Evolutionary conservation across 495 filamentous ascomycete species (phyloP), one percentile per base, ranked within the genome.

Genomic region (Penicillium maclennaniae): DNA sequence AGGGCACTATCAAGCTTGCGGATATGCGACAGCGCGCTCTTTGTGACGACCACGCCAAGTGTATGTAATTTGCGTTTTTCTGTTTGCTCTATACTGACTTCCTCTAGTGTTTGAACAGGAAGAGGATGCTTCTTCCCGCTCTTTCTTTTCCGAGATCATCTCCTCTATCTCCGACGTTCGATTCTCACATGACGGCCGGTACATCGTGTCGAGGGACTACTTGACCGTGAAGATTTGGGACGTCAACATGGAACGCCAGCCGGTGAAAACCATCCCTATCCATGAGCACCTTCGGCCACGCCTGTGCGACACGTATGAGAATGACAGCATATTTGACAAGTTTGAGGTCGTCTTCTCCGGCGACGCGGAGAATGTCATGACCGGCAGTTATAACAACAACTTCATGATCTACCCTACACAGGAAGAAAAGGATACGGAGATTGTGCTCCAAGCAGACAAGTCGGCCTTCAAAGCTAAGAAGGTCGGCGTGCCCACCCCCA

Each of bases 341-440:
- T 98, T 98, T 58, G 93, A 98, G 74, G 93, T 98, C 51, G 95
- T 97, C 37, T 97, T 98, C 73, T 97, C 92, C 4, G 93, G 93
- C 15, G 93, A 97, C 69, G 91, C 91, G 8, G 92, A 95, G 77
- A 97, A 98, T 63, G 93, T 97, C 53, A 98, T 98, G 93, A 98
- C 93, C 6, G 93, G 93, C 59, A 95, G 89, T 68, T 98, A 98
- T 79, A 98, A 98, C 82, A 98, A 98, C 75, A 98, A 98, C 75
- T 98, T 98, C 79, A 98, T 98, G 93, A 98, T 98, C 61, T 98
- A 98, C 72, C 93, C 93, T 1, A 93, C 92, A 28, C 92, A 97
- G 60, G 89, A 91, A 6, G 87, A 90, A 55, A 92, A 92, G 73
- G 95, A 98, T 64, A 92, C 92, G 6, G 93, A 98, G 72, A 91